These are phyloP conservation scores for Elsinoe necatrix DNA, from an alignment of 2,329 filamentous ascomycete genomes.

Conservation along the genomic window DNA sequence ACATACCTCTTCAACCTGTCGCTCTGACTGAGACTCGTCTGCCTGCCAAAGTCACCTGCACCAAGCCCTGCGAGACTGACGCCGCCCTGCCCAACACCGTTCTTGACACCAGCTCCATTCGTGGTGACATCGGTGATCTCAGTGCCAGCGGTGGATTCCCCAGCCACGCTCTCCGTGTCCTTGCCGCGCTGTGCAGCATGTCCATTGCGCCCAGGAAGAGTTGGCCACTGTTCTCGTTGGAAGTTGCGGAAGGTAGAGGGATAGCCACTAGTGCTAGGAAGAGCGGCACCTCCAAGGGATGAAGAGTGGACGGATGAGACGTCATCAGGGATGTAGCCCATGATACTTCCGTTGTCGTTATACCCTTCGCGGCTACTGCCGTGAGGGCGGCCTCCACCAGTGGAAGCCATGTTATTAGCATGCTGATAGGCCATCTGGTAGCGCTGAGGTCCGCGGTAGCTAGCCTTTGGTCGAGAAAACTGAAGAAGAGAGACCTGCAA, in stretches of 20 bases:
- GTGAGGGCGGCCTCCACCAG: constrained; percentile 36
- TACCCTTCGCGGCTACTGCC: constrained; percentile 43
- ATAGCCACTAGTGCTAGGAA: constrained; percentile 56
- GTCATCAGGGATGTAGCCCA: constrained; percentile 94
- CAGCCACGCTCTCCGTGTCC: constrained; percentile 58
- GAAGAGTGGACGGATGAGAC: constrained; percentile 95
- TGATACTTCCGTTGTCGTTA: constrained; percentile 73
- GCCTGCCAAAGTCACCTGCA: constrained; percentile 61
- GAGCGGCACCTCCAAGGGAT: constrained; percentile 59
- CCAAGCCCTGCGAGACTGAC: constrained; percentile 81
- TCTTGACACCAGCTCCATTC: constrained; percentile 48
- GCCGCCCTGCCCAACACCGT: constrained; percentile 63
- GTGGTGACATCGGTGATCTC: constrained; percentile 80
- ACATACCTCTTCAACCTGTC: constrained; percentile 93
- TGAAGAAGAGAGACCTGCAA: constrained; percentile 92
- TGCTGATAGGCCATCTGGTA: constrained; percentile 74
- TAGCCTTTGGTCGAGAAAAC: constrained; percentile 87
- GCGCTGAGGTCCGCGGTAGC: constrained; percentile 78
- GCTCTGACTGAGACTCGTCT: constrained; percentile 67
- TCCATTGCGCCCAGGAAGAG: constrained; percentile 56
- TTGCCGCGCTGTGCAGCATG: constrained; percentile 46
- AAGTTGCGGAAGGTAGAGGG: constrained; percentile 95
- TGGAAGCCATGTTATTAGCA: constrained; percentile 51
- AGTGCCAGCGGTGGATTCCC: constrained; percentile 85
- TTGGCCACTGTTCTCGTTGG: constrained; percentile 73